Conservation (phyloP, 2,329 filamentous ascomycete species). For the Clonostachys sp. region DNA sequence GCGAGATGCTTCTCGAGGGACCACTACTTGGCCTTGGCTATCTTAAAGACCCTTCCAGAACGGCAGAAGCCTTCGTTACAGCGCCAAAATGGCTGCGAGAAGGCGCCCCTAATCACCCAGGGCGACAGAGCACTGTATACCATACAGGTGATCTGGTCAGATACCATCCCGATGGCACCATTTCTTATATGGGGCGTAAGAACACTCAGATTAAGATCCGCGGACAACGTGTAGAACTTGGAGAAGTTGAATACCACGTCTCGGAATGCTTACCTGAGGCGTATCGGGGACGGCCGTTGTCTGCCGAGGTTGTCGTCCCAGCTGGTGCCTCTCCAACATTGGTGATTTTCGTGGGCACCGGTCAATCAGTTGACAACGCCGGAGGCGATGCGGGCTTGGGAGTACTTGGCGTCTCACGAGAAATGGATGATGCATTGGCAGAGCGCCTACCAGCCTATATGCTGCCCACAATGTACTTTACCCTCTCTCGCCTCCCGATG, state of each 20-base stretch:
- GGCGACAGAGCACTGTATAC: slow-evolving; percentile 5
- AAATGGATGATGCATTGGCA: not conserved
- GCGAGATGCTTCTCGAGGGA: slow-evolving; percentile 40
- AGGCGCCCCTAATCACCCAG: not conserved
- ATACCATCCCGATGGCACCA: slow-evolving; percentile 19
- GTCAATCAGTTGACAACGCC: too few relatives aligned
- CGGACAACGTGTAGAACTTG: slow-evolving; percentile 51
- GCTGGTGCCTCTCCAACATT: too few relatives aligned
- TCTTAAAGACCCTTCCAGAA: slow-evolving; percentile 4
- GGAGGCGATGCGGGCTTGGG: too few relatives aligned
- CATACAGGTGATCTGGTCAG: slow-evolving; percentile 10
- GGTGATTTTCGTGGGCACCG: too few relatives aligned
- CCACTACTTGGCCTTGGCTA: slow-evolving; percentile 42
- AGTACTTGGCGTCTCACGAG: not conserved
- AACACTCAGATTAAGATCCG: slow-evolving; percentile 25
- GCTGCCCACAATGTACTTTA: slow-evolving; percentile 5
- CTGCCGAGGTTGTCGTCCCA: too few relatives aligned
- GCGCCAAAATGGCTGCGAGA: not conserved
- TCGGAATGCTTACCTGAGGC: too few relatives aligned
- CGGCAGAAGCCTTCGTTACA: slow-evolving; percentile 2
- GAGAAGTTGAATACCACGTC: slow-evolving; percentile 15
- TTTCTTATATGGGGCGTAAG: slow-evolving; percentile 41
- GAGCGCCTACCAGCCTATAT: slow-evolving; percentile 7
- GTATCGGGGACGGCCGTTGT: too few relatives aligned
- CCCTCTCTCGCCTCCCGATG: slow-evolving; percentile 4